These are phyloP conservation scores for slime mould (Dictyostelium discoideum) DNA, from an alignment of 78 protist species.

Conservation along the genomic window DNA sequence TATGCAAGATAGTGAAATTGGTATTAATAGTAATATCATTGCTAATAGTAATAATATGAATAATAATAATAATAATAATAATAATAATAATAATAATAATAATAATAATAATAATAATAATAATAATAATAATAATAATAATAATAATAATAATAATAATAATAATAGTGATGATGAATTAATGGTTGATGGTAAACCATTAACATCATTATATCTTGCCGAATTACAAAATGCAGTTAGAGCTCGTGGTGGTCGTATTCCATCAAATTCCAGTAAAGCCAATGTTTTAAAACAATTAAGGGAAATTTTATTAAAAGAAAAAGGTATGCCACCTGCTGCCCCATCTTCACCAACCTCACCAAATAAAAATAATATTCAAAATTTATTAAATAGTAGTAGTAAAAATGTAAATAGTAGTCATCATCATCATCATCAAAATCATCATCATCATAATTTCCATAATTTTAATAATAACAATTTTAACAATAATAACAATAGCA, in stretches of 20 bases:
- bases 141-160: neutral
- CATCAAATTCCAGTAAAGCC: neutral
- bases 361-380: neutral
- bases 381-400: neutral
- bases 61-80: neutral
- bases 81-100: neutral
- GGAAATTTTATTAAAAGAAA: neutral
- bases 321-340: neutral
- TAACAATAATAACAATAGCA: neutral
- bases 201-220: neutral
- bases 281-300: constrained; percentile 7
- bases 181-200: neutral
- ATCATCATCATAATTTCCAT: neutral
- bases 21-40: neutral
- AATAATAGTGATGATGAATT: neutral
- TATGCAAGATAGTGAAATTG: neutral
- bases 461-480: neutral
- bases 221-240: constrained; percentile 8
- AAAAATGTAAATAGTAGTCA: neutral
- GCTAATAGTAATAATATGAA: neutral
- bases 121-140: neutral
- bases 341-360: neutral
- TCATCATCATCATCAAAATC: neutral
- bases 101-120: neutral
- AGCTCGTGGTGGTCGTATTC: constrained; percentile 7